A percentile compares a stretch with the other conserved stretches of the same genome.
Conservation (phyloP, 164 flowering plant species). For the Taxillus chinensis region DNA sequence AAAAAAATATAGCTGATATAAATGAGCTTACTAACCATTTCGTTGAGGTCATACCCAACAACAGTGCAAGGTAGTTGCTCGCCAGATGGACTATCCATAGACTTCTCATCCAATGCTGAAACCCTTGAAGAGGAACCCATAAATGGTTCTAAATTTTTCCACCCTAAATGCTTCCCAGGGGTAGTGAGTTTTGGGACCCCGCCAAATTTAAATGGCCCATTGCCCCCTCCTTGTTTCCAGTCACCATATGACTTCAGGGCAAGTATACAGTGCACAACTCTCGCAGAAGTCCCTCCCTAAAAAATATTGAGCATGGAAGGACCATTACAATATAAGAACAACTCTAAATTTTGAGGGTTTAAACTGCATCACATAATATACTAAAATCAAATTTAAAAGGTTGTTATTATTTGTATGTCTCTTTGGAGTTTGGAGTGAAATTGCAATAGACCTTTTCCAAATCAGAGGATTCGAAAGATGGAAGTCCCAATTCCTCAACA, state of each 20-base stretch:
- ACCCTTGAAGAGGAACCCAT: conserved; percentile 3
- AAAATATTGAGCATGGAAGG: neutral
- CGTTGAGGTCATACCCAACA: conserved; percentile 1
- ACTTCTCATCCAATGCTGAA: neutral
- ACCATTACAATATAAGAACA: too few species aligned
- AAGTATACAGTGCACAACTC: conserved; percentile 3
- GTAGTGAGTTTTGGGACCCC: neutral
- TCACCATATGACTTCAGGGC: conserved; percentile 3
- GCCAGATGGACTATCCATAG: neutral
- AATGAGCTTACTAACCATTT: neutral
- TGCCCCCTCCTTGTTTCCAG: neutral
- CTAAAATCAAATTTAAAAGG: too few species aligned
- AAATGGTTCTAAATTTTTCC: conserved; percentile 2
- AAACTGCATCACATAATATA: too few species aligned
- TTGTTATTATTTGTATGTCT: too few species aligned
- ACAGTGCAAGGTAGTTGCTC: conserved; percentile 16
- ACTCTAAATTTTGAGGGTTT: too few species aligned
- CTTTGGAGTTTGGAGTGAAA: too few species aligned
- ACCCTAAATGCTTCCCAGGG: neutral
- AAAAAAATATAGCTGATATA: neutral
- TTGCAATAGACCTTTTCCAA: conserved; percentile 35
- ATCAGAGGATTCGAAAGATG: conserved; percentile 48
- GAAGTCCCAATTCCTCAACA: conserved; percentile 4
- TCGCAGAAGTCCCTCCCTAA: conserved; percentile 1
- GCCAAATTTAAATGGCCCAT: neutral